A percentile compares a stretch with the other conserved stretches of the same genome.
These are phyloP conservation scores for Alternaria dauci DNA, from an alignment of 2,329 filamentous ascomycete genomes.

Conservation along the genomic window DNA sequence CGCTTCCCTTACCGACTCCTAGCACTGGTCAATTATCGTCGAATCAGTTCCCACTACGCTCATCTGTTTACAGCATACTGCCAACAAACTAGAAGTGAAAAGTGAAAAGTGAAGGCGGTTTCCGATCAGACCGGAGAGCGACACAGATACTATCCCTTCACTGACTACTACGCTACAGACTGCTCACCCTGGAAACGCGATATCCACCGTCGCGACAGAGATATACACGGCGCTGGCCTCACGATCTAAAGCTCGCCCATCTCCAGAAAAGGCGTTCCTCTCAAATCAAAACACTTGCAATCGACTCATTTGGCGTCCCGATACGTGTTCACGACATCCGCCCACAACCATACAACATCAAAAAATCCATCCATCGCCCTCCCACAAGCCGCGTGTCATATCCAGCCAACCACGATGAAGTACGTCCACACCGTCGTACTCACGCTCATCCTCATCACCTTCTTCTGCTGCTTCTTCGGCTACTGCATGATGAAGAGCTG, in stretches of 20 bases:
- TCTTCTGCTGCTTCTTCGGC: slow-evolving; percentile 28
- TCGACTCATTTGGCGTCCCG: background rate
- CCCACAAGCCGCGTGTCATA: background rate
- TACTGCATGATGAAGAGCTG: slow-evolving; percentile 28
- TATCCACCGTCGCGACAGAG: background rate
- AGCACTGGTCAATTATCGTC: background rate
- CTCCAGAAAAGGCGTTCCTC: background rate
- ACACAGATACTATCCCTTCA: background rate
- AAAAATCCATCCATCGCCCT: background rate
- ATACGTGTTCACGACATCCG: background rate
- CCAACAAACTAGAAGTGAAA: background rate
- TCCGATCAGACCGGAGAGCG: background rate
- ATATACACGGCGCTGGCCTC: background rate
- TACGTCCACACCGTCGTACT: slow-evolving; percentile 25
- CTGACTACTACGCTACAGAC: background rate
- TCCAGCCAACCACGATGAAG: slow-evolving; percentile 6
- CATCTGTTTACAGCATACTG: background rate
- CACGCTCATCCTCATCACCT: slow-evolving; percentile 19
- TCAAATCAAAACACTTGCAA: background rate
- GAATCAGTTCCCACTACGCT: background rate
- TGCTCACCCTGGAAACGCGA: background rate
- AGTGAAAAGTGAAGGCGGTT: background rate
- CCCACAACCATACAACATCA: background rate
- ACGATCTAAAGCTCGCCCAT: background rate
- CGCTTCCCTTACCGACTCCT: background rate